phyloP scores from a whole-genome alignment of 345 rosid species.

The Physaria fendleri region DNA sequence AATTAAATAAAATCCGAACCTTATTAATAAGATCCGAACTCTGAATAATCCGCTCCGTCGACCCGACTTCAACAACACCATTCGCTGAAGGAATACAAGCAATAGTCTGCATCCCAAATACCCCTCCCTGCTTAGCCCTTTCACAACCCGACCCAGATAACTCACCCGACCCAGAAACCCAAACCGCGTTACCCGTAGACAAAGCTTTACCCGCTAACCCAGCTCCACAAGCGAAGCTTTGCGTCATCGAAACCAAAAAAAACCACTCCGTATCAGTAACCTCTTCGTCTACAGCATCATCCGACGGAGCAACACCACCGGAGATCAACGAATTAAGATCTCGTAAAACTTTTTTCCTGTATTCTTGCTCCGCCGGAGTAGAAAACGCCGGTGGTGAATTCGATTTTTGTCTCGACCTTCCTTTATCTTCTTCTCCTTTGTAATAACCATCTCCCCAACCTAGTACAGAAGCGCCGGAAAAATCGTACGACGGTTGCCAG shows the following conservation, averaged over 20 bases:
- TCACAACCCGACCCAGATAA: conserved; percentile 62
- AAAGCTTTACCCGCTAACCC: conserved; percentile 82
- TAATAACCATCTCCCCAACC: conserved; percentile 99
- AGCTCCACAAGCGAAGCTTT: conserved; percentile 64
- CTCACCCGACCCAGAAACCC: conserved; percentile 68
- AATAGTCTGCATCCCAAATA: conserved; percentile 75
- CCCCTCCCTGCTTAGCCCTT: conserved; percentile 66
- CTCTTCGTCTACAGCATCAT: conserved; percentile 85
- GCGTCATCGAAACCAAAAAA: conserved; percentile 91
- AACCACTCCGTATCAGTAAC: conserved; percentile 99
- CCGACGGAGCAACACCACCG: conserved; percentile 38
- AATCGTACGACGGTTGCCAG: conserved; percentile 92
- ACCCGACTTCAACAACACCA: conserved; percentile 92
- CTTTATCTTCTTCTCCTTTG: conserved; percentile 78
- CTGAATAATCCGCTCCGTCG: conserved; percentile 66
- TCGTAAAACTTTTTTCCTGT: conserved; percentile 70
- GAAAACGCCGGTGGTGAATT: conserved; percentile 28
- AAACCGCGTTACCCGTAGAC: conserved; percentile 47
- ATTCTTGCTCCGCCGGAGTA: conserved; percentile 65
- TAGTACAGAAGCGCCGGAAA: conserved; percentile 47
- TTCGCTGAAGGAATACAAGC: conserved; percentile 79
- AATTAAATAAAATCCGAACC: conserved; percentile 67
- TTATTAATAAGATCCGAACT: conserved; percentile 80
- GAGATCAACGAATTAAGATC: conserved; percentile 88
- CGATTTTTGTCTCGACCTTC: conserved; percentile 30